Conservation (phyloP, 1,284 basidiomycete species). For the Pholiota adiposa region DNA sequence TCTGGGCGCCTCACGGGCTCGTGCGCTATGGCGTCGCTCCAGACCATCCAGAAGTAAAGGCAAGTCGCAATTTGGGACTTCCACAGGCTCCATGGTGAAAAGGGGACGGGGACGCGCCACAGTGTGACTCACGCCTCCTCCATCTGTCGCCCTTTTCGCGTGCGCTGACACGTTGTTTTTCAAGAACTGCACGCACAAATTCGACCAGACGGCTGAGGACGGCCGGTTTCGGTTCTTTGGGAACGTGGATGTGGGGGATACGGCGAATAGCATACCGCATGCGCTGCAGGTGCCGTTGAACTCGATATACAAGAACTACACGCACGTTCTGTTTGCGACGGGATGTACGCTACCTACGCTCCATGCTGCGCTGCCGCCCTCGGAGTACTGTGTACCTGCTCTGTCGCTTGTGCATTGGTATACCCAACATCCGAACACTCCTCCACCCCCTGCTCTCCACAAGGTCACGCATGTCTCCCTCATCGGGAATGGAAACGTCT, state of each 20-base stretch:
- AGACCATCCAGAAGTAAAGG: slow-evolving; percentile 99
- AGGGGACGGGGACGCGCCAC: not conserved
- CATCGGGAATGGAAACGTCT: slow-evolving; percentile 96
- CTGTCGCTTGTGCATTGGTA: slow-evolving; percentile 97
- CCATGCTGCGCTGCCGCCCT: slow-evolving; percentile 58
- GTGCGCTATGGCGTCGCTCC: slow-evolving; percentile 98
- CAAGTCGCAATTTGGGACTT: slow-evolving; percentile 33
- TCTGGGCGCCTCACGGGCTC: slow-evolving; percentile 95
- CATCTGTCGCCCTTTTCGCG: slow-evolving; percentile 1
- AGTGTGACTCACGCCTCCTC: not conserved
- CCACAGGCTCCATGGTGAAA: slow-evolving; percentile 3
- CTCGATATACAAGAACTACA: slow-evolving; percentile 70
- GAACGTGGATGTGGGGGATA: slow-evolving; percentile 78
- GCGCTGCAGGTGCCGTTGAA: slow-evolving; percentile 60
- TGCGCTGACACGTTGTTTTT: slow-evolving; percentile 6
- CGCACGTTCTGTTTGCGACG: slow-evolving; percentile 82
- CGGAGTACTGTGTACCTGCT: slow-evolving; percentile 71
- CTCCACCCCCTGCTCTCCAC: slow-evolving; percentile 64
- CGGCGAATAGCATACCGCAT: slow-evolving; percentile 45
- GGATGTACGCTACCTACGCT: slow-evolving; percentile 72
- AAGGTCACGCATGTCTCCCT: slow-evolving; percentile 75
- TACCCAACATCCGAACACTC: slow-evolving; percentile 83
- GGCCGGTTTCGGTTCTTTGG: slow-evolving; percentile 89
- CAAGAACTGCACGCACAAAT: slow-evolving; percentile 97
- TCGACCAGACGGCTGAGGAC: slow-evolving; percentile 78